Base-by-base conservation (phyloP, 208 protist genomes). In the Kentomonas sorsogonicus region DNA sequence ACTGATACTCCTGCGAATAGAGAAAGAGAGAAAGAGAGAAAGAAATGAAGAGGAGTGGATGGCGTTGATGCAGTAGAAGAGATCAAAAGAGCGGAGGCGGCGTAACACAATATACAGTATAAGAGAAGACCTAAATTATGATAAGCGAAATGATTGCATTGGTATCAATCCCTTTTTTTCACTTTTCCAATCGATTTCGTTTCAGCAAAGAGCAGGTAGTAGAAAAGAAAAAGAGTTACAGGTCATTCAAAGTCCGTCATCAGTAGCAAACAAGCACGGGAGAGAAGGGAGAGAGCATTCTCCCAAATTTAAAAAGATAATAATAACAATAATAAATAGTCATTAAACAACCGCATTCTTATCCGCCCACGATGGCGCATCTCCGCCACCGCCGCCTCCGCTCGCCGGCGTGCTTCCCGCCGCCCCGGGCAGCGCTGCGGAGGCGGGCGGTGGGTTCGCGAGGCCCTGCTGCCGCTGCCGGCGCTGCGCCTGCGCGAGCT, bases 391-490 rank as follows among this genome's bases (percentile, higher is more conserved):
- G 33, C 7, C 5, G 7, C 33, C 33, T 36, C 33, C 33, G 33
- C 33, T 36, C 33, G 33, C 33, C 33, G 11, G 33, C 7, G 5
- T 38, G 33, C 11, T 11, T 38, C 7, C 33, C 33, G 5, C 5
- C 33, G 7, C 11, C 11, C 33, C 7, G 5, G 5, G 11, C 33
- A 27, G 13, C 22, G 43, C n/a, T n/a, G n/a, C n/a, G 33, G 31
- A 16, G 6, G 23, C 29, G 26, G 46, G 6, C 22, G 36, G 63
- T 62, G 23, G 54, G 44, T 46, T 83, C 52, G 20, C 69, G 51
- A n/a, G 54, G 46, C 4, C 79, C 68, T 13, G 79, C 83, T 82
- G 69, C 51, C 73, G 66, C 33, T 61, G 53, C 13, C 81, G 54
- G 47, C 76, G 69, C 15, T 75, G 68, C 38, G 74, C 56, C 22